Conservation (phyloP, 2,329 filamentous ascomycete species). For the Talaromyces sp. region DNA sequence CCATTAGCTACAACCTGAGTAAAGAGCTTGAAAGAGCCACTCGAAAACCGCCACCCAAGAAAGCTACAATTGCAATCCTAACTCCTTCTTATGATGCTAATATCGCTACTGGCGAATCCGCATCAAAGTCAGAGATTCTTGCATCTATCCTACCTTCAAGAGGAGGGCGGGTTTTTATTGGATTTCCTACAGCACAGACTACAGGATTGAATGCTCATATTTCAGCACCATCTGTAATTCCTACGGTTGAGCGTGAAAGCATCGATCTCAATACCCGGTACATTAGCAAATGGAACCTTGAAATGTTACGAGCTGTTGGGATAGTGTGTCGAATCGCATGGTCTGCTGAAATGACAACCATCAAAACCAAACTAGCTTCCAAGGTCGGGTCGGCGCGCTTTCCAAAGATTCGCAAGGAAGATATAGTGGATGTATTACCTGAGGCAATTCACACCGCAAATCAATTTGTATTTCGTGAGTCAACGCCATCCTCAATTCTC, state of each 20-base stretch:
- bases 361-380: slow-evolving; percentile 63
- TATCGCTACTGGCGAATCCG: slow-evolving; percentile 63
- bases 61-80: slow-evolving; percentile 80
- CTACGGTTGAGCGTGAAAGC: slow-evolving; percentile 93
- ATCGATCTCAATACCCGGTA: slow-evolving; percentile 96
- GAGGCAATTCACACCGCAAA: slow-evolving; percentile 81
- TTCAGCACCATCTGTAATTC: slow-evolving; percentile 93
- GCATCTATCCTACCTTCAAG: slow-evolving; percentile 86
- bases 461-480: slow-evolving; percentile 86
- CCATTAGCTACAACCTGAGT: slow-evolving; percentile 71
- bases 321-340: slow-evolving; percentile 89
- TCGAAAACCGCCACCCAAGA: slow-evolving; percentile 92
- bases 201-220: slow-evolving; percentile 93
- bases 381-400: slow-evolving; percentile 36
- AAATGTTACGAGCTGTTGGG: slow-evolving; percentile 87
- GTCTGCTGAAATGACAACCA: slow-evolving; percentile 78
- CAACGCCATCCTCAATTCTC: slow-evolving; percentile 82
- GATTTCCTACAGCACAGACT: slow-evolving; percentile 95
- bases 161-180: slow-evolving; percentile 92
- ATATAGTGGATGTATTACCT: slow-evolving; percentile 69
- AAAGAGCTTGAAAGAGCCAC: slow-evolving; percentile 91
- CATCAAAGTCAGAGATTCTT: slow-evolving; percentile 69
- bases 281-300: slow-evolving; percentile 92
- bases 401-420: slow-evolving; percentile 62
- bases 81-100: slow-evolving; percentile 89